Conservation (phyloP, 768 basidiomycete species). For the Amanita exitialis region DNA sequence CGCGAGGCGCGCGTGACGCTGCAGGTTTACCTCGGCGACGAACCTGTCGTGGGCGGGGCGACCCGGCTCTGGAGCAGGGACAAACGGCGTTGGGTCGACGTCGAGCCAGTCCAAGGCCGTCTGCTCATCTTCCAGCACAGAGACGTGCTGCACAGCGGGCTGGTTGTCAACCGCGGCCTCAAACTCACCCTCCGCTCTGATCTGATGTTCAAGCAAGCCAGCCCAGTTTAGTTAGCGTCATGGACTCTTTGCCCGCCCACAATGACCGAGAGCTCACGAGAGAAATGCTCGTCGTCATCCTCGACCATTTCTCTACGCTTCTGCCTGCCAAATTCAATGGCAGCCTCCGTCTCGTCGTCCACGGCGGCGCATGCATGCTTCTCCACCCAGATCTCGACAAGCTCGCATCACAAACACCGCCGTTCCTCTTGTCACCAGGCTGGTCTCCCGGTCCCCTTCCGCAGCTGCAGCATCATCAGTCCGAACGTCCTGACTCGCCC, state of each 20-base stretch:
- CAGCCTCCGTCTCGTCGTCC: conserved; percentile 45
- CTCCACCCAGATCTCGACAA: conserved; percentile 37
- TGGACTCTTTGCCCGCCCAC: conserved; percentile 12
- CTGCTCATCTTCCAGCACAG: conserved; percentile 36
- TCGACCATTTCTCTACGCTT: conserved; percentile 40
- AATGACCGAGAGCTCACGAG: conserved; percentile 31
- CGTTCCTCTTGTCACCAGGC: conserved; percentile 7
- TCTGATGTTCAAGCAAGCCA: conserved; percentile 17
- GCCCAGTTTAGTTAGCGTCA: too few relatives aligned
- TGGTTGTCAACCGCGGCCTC: conserved; percentile 26
- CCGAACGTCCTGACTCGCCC: conserved; percentile 14
- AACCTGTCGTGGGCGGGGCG: conserved; percentile 24
- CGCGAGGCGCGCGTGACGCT: conserved; percentile 29
- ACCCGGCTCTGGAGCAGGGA: conserved; percentile 27
- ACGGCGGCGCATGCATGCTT: conserved; percentile 70
- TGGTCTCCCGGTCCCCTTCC: conserved; percentile 3
- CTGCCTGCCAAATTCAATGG: conserved; percentile 35
- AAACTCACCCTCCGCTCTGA: conserved; percentile 33
- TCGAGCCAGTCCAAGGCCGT: conserved; percentile 31
- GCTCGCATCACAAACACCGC: conserved; percentile 20
- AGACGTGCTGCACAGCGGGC: conserved; percentile 29
- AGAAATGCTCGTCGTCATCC: conserved; percentile 32
- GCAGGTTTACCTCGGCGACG: conserved; percentile 33
- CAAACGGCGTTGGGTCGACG: conserved; percentile 23
- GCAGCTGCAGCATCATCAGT: conserved; percentile 7